These are phyloP conservation scores for Colletotrichum phormii DNA, from an alignment of 2,329 filamentous ascomycete species.

Conservation along the genomic window DNA sequence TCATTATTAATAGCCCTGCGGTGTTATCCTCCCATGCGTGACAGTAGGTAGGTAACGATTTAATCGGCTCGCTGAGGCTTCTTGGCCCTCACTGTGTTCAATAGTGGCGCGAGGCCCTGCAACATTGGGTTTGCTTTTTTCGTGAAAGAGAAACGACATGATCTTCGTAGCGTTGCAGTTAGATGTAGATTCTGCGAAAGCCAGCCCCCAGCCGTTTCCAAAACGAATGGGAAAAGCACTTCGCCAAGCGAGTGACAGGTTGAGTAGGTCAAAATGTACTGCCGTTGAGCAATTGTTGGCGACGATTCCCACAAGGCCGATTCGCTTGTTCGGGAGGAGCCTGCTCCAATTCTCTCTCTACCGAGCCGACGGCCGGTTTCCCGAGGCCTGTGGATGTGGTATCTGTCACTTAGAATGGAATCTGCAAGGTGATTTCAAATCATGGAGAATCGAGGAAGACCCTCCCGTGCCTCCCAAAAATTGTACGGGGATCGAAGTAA, in stretches of 20 bases:
- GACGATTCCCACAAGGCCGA: too few relatives aligned
- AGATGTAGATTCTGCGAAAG: neutral
- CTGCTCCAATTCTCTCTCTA: neutral
- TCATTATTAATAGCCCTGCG: conserved; percentile 11
- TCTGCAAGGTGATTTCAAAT: neutral
- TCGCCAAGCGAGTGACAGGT: neutral
- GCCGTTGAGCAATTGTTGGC: neutral
- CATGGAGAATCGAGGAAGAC: neutral
- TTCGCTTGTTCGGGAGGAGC: neutral
- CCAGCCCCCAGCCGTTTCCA: neutral
- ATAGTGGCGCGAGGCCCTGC: neutral
- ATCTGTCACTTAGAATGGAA: neutral
- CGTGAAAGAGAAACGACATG: neutral
- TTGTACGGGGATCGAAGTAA: neutral
- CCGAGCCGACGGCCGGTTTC: conserved; percentile 22
- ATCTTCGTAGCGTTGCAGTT: neutral
- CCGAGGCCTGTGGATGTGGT: neutral
- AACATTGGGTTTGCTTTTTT: conserved; percentile 3
- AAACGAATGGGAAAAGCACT: too few relatives aligned
- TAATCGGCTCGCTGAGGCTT: neutral
- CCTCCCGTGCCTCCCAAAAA: neutral
- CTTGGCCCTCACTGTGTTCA: neutral
- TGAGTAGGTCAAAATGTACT: neutral
- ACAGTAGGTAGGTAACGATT: neutral
- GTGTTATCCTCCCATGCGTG: neutral